Evolutionary conservation across 345 rosid species (phyloP), one percentile per base, ranked within the genome.

Genomic region (Arabidopsis suecica): DNA sequence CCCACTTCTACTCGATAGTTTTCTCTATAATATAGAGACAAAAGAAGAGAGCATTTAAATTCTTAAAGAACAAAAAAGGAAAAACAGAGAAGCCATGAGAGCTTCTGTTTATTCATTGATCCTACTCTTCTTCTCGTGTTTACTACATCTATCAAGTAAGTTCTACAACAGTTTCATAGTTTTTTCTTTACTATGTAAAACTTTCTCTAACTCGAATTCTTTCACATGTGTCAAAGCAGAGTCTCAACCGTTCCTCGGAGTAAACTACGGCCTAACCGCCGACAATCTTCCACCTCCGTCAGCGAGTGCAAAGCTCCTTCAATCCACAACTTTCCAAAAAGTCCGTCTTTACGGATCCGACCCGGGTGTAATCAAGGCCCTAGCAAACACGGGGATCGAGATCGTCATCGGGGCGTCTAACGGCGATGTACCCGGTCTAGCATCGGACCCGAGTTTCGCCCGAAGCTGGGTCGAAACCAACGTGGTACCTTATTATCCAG

Each of bases 211-310:
- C 3, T 16, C 51, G 5, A 4, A 42, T 68, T 20, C 16, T 60
- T 30, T 11, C 7, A 40, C 34, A 53, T 41, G 9, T 13, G 7
- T 4, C 3, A 23, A 71, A 71, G 47, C 84, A 95, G 98, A 76
- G 9, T 83, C 90, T 3, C 83, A 95, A 65, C 79, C 99, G 1
- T 92, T 88, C 74, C 75, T 95, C 32, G 99, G 99, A 37, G 74
- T 95, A 14, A 95, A 95, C 84, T 90, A 90, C 65, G 97, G 99
- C 33, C 86, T 82, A 78, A 71, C 86, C 2, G 99, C 96, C 1
- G 85, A 95, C 76, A 93, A 95, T 67, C 89, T 93, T 1, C 98
- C 99, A 8, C 75, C 88, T 3, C 91, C 99, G 2, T 56, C 82
- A 2, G 85, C 85, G 16, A 88, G 91, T 0, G 96, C 90, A 1